Conservation (phyloP, 1,284 basidiomycete species). For the Vanrija sp. region DNA sequence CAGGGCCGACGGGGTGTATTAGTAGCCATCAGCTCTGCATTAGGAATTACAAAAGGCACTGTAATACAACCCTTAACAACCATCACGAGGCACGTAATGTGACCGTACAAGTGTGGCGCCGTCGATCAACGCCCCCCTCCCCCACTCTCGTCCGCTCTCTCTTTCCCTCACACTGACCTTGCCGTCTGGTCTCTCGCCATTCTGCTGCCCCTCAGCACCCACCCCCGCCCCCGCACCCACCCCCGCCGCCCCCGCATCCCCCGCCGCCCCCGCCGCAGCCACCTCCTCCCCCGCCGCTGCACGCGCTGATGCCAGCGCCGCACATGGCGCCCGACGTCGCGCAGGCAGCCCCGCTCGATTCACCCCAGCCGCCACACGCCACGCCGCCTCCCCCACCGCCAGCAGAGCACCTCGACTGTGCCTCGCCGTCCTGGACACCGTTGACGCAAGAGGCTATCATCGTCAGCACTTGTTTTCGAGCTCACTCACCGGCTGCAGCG, state of each 20-base stretch:
- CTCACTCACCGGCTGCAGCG: neutral
- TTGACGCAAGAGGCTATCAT: neutral
- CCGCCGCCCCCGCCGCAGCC: conserved; percentile 2
- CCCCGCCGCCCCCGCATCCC: neutral
- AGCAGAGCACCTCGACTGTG: neutral
- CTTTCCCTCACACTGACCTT: no score
- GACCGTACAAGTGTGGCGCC: no score
- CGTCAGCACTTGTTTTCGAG: neutral
- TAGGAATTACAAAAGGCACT: no score
- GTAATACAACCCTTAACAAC: no score
- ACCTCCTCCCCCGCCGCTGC: neutral
- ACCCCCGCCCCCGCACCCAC: no score
- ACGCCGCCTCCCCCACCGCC: neutral
- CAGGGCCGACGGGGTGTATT: no score
- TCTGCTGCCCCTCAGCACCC: no score
- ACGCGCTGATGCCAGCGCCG: neutral
- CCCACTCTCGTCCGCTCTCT: no score
- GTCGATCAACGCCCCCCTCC: no score
- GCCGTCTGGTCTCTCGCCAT: no score
- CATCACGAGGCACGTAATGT: no score
- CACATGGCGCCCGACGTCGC: neutral
- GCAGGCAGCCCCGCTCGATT: neutral
- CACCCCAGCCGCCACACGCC: neutral
- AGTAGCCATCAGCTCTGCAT: no score
- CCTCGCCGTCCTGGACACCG: neutral